phyloP scores from a whole-genome alignment of 805 yeast species.

The Saccharomycopsis sp. region DNA sequence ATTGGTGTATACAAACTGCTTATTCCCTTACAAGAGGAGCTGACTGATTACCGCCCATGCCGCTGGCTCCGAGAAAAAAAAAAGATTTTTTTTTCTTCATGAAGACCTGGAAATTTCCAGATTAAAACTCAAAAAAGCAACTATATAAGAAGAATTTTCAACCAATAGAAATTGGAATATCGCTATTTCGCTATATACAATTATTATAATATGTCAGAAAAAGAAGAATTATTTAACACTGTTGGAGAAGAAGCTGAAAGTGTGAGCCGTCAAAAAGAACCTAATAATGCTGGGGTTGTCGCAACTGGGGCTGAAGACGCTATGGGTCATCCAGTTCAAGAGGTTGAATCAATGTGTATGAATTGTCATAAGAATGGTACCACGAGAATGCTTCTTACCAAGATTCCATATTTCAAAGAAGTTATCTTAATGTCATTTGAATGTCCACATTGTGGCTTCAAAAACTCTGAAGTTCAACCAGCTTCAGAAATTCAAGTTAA shows the following conservation, averaged over 20 bases:
- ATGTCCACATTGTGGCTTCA: conserved; percentile 91
- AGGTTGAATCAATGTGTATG: conserved; percentile 92
- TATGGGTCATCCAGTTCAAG: conserved; percentile 92
- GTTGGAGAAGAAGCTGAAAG: conserved; percentile 53
- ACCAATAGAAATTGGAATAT: too few species aligned
- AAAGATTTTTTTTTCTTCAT: too few species aligned
- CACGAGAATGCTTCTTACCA: conserved; percentile 77
- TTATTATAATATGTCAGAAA: conserved; percentile 16
- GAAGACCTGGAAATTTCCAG: too few species aligned
- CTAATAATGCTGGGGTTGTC: conserved; percentile 34
- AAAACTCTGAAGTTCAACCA: conserved; percentile 91
- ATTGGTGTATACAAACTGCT: too few species aligned
- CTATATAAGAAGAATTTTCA: too few species aligned
- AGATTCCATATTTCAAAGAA: conserved; percentile 88
- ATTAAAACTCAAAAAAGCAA: too few species aligned
- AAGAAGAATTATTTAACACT: conserved; percentile 43
- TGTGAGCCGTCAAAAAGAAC: conserved; percentile 19
- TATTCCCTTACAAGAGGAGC: too few species aligned
- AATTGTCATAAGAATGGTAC: conserved; percentile 83
- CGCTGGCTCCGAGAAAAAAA: too few species aligned
- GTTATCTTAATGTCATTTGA: conserved; percentile 90
- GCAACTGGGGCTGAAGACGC: conserved; percentile 76
- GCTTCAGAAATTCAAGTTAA: conserved; percentile 87
- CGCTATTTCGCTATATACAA: too few species aligned
- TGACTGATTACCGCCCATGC: too few species aligned